phyloP scores from a whole-genome alignment of 352 stramenopile genomes.

The Pythium folliculosum region DNA sequence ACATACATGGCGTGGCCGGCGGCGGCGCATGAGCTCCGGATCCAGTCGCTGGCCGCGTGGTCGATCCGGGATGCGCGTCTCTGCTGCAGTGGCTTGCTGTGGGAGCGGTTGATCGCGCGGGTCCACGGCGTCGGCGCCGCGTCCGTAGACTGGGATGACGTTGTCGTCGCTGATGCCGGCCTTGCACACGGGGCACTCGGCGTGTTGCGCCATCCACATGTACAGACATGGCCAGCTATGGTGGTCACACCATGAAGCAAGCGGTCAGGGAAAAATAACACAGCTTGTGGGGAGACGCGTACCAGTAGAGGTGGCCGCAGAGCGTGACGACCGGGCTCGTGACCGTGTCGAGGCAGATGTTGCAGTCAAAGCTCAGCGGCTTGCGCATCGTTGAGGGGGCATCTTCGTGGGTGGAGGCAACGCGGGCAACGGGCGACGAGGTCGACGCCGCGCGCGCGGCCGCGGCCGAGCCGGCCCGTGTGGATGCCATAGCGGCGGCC shows the following conservation, averaged over 20 bases:
- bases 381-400: slow-evolving; percentile 10
- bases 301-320: slow-evolving; percentile 92
- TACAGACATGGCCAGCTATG: slow-evolving; percentile 86
- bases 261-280: no score
- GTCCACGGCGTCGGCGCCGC: slow-evolving; percentile 70
- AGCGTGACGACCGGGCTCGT: slow-evolving; percentile 88
- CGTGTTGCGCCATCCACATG: slow-evolving; percentile 80
- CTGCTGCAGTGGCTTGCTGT: slow-evolving; percentile 9
- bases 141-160: slow-evolving; percentile 87
- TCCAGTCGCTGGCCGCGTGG: slow-evolving; percentile 66
- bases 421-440: neutral
- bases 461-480: slow-evolving; percentile 12
- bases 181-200: slow-evolving; percentile 91
- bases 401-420: neutral
- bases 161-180: slow-evolving; percentile 88
- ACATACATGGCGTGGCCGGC: slow-evolving; percentile 49
- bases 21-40: slow-evolving; percentile 56
- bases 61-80: slow-evolving; percentile 49
- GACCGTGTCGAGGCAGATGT: slow-evolving; percentile 89
- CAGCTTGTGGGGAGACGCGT: neutral
- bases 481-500: slow-evolving; percentile 6
- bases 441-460: slow-evolving; percentile 10
- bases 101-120: slow-evolving; percentile 37
- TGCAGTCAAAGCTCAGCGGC: slow-evolving; percentile 77
- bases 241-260: slow-evolving; percentile 16